phyloP scores from a whole-genome alignment of 2,329 filamentous ascomycete species.

The Coniosporium tulheliwenetii region DNA sequence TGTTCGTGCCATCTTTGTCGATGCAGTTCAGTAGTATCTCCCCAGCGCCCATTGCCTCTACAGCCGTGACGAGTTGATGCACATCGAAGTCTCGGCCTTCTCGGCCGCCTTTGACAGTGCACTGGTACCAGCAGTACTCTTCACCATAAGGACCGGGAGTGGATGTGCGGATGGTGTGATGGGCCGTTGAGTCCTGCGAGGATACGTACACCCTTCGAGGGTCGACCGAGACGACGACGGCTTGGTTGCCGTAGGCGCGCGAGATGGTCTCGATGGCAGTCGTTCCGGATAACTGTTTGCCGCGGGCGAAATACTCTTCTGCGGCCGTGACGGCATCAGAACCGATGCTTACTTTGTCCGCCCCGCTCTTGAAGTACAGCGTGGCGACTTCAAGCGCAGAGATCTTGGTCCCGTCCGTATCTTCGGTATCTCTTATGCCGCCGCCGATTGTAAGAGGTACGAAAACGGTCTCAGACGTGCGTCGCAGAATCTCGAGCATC shows the following conservation, averaged over 20 bases:
- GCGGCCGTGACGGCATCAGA: constrained; percentile 88
- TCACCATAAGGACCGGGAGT: constrained; percentile 62
- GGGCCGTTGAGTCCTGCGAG: constrained; percentile 50
- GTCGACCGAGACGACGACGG: constrained; percentile 89
- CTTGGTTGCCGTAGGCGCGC: constrained; percentile 84
- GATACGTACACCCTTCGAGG: constrained; percentile 79
- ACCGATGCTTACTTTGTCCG: constrained; percentile 94
- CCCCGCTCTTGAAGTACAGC: constrained; percentile 93
- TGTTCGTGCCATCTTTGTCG: constrained; percentile 88
- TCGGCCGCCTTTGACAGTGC: constrained; percentile 88
- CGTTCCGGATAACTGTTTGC: constrained; percentile 54
- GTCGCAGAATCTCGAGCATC: constrained; percentile 86
- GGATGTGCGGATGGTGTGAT: constrained; percentile 59
- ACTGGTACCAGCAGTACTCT: constrained; percentile 86
- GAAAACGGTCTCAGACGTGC: constrained; percentile 81
- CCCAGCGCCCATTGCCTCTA: constrained; percentile 89
- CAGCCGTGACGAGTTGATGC: constrained; percentile 69
- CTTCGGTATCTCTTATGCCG: constrained; percentile 83
- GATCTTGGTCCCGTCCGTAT: constrained; percentile 74
- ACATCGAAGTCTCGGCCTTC: constrained; percentile 93
- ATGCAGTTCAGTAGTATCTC: constrained; percentile 97
- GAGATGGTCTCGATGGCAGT: constrained; percentile 96
- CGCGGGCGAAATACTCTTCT: constrained; percentile 69
- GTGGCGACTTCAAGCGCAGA: constrained; percentile 84
- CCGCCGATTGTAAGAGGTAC: constrained; percentile 92